A percentile compares a stretch with the other conserved stretches of the same genome.
Evolutionary conservation across 2,329 filamentous ascomycete species (phyloP).

Genomic region (Penicillium thymicola): DNA sequence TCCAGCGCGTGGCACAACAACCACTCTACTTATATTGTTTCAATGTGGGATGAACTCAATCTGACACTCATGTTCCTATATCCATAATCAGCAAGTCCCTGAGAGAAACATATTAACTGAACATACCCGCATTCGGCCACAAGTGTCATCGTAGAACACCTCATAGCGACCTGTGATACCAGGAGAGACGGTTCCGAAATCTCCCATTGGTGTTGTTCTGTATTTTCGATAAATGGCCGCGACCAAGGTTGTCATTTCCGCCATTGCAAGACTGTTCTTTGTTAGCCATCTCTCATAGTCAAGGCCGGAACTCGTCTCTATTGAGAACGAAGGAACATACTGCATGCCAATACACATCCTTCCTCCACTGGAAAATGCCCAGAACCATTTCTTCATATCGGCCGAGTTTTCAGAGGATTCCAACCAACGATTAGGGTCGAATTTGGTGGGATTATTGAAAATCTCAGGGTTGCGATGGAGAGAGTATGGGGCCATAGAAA

Average conservation of each 20-base stretch:
- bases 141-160: not conserved
- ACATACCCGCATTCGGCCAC: not conserved
- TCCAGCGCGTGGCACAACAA: not conserved
- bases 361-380: not conserved
- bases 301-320: not conserved
- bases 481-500: not conserved
- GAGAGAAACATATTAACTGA: not conserved
- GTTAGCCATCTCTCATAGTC: not conserved
- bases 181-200: not conserved
- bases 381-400: not conserved
- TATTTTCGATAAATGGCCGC: not conserved
- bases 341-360: not conserved
- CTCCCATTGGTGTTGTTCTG: not conserved
- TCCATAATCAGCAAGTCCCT: not conserved
- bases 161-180: not conserved
- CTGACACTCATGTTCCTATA: not conserved
- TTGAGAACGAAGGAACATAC: not conserved
- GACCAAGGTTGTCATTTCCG: not conserved
- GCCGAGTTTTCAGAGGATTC: not conserved
- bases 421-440: not conserved
- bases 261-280: not conserved
- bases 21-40: not conserved
- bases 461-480: not conserved
- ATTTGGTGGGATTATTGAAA: not conserved
- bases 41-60: not conserved